These are phyloP conservation scores for Calonectria ilicicola DNA, from an alignment of 2,329 filamentous ascomycete genomes.

Conservation along the genomic window DNA sequence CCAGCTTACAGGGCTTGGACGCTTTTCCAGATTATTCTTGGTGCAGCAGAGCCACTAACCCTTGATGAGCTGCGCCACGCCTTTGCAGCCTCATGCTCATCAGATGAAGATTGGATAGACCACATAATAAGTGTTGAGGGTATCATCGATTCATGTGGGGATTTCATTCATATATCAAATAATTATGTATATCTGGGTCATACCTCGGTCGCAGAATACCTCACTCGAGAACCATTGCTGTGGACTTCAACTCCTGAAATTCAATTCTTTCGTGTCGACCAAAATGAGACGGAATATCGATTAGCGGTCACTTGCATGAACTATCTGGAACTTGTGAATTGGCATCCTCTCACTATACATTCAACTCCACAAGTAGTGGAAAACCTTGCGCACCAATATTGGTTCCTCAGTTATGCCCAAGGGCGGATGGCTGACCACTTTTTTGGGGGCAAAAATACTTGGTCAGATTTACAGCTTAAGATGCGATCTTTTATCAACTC, in stretches of 20 bases:
- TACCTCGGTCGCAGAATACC: neutral
- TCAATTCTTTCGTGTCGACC: neutral
- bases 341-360: neutral
- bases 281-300: neutral
- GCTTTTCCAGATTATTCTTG: neutral
- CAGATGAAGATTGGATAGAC: neutral
- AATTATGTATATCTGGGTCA: neutral
- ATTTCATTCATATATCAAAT: neutral
- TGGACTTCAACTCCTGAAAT: neutral
- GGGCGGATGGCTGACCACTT: neutral
- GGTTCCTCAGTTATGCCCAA: neutral
- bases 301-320: neutral
- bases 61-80: neutral
- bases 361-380: neutral
- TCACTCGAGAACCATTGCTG: neutral
- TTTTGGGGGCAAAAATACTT: neutral
- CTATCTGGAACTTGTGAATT: neutral
- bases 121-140: neutral
- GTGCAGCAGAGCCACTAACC: neutral
- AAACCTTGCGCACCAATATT: neutral
- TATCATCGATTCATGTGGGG: neutral
- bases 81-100: neutral
- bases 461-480: neutral
- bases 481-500: neutral
- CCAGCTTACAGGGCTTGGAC: neutral